Evolutionary conservation across 805 yeast genomes (phyloP).

Genomic region (Pichia ethanolica): DNA sequence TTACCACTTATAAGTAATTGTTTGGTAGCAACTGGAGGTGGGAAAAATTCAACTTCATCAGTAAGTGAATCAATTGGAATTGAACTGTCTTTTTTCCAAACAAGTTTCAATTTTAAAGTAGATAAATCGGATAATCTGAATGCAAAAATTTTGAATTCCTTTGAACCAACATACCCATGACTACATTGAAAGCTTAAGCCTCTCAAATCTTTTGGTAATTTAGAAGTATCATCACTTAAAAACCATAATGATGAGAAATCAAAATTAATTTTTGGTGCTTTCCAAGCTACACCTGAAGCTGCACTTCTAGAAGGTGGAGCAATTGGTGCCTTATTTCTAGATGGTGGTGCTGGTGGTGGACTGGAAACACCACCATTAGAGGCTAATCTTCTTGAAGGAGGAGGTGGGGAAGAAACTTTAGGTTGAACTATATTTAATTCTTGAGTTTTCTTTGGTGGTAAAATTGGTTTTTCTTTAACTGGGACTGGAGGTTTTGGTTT

Average conservation of each 20-base stretch:
- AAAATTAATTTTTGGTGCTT: constrained; percentile 33
- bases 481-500: constrained; percentile 5
- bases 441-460: constrained; percentile 3
- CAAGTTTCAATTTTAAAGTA: constrained; percentile 27
- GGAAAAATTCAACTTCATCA: constrained; percentile 27
- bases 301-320: constrained; percentile 17
- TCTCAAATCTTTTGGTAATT: constrained; percentile 32
- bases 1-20: constrained; percentile 29
- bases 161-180: constrained; percentile 22
- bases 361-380: neutral
- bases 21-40: constrained; percentile 38
- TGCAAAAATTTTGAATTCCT: constrained; percentile 28
- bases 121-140: constrained; percentile 39
- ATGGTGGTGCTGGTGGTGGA: constrained; percentile 31
- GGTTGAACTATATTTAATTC: neutral
- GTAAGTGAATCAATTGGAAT: constrained; percentile 20
- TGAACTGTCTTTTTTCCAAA: constrained; percentile 31
- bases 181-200: constrained; percentile 31
- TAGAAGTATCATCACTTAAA: constrained; percentile 22
- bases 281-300: constrained; percentile 14
- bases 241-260: constrained; percentile 43
- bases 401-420: constrained; percentile 5
- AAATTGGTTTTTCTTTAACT: constrained; percentile 8
- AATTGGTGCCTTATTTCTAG: constrained; percentile 16
- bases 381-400: neutral